A percentile compares a stretch with the other conserved stretches of the same genome.
phyloP scores from a whole-genome alignment of 2,329 filamentous ascomycete species.

The Colletotrichum sp. region DNA sequence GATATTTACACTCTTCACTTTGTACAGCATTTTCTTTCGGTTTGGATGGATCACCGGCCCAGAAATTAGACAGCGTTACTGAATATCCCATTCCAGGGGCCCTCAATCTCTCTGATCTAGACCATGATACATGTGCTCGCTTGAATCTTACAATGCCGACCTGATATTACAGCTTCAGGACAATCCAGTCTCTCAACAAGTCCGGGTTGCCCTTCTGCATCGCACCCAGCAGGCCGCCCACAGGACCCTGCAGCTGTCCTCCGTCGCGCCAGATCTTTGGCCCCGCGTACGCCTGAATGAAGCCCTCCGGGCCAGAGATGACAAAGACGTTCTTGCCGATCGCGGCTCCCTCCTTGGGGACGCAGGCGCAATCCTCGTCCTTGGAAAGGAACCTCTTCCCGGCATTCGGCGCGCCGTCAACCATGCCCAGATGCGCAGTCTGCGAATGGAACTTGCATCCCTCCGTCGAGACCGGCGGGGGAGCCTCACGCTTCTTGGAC shows the following conservation, averaged over 20 bases:
- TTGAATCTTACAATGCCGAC: background rate
- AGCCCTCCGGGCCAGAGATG: conserved; percentile 90
- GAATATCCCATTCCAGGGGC: background rate
- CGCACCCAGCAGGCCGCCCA: conserved; percentile 71
- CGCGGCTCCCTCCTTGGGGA: conserved; percentile 21
- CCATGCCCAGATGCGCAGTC: conserved; percentile 26
- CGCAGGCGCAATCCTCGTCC: conserved; percentile 28
- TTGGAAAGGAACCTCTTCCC: background rate
- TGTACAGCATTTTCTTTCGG: conserved; percentile 13
- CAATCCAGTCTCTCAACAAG: conserved; percentile 50
- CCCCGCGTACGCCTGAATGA: conserved; percentile 81
- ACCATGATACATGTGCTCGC: background rate
- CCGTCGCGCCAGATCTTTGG: conserved; percentile 78
- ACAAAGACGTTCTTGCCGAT: conserved; percentile 72
- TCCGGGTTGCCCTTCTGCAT: conserved; percentile 54
- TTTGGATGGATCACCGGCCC: background rate
- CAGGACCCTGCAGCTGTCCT: conserved; percentile 73
- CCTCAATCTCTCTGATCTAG: background rate
- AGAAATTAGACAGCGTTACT: conserved; percentile 24
- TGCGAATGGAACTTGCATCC: conserved; percentile 32
- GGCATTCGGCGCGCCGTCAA: conserved; percentile 23
- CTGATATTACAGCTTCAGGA: conserved; percentile 54
- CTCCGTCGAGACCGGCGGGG: conserved; percentile 41
- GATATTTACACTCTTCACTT: background rate
- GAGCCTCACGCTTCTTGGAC: background rate